Base-by-base conservation (phyloP, 306 rosid genomes). In the Dalbergia oliveri region DNA sequence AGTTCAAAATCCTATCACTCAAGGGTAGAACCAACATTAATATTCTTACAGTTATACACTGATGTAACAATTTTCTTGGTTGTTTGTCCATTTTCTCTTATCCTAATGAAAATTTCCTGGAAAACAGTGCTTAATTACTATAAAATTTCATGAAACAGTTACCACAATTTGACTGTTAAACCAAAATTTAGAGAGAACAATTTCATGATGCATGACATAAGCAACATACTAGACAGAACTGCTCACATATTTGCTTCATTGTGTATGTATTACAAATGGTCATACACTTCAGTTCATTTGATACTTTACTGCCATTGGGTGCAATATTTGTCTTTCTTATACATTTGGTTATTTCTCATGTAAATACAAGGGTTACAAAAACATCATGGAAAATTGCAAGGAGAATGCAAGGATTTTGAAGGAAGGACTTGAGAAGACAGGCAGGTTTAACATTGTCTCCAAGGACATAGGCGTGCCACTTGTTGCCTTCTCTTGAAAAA, bases 381-480 rank as follows among this genome's bases (percentile, higher is more conserved):
- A 87, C 64, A 77, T 94, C 53, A 93, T 94, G 97, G 77, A 79
- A 75, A 94, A 93, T 83, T 94, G 99, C 90, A 12, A 23, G 89
- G 91, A 64, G 15, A 89, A 79, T 60, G 81, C 93, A 16, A 91
- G 85, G 82, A 26, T 33, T 23, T 76, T 94, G 64, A 88, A 69
- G 81, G 88, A 94, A 77, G 94, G 94, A 66, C 50, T 94, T 11
- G 84, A 83, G 81, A 86, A 79, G 73, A 88, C 82, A 11, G 98
- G 93, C 49, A 76, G 83, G 78, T 94, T 94, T 34, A 53, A 86
- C 65, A 88, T 94, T 12, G 9, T 94, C 59, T 94, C 97, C 60
- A 94, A 94, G 80, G 97, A 92, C 5, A 8, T 82, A 3, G 98
- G 98, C 0, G 97, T 94, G 66, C 98, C 97, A 1, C 81, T 94